Evolutionary conservation across 2,329 filamentous ascomycete genomes (phyloP), one percentile per base, ranked within the genome.

Genomic region (Penicillium occitanis): DNA sequence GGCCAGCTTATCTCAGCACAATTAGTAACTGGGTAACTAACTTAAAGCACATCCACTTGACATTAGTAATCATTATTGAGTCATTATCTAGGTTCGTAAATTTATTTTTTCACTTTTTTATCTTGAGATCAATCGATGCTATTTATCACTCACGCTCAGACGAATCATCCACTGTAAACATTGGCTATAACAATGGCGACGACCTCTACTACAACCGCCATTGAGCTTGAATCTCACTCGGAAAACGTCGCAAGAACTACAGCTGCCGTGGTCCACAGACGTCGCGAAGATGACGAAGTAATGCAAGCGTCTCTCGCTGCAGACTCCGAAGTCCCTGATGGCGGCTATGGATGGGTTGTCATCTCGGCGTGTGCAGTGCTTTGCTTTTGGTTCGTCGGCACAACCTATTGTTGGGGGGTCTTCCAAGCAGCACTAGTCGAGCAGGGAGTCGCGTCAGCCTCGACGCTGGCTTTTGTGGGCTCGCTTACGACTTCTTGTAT

Each of bases 301-400:
- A 76, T 84, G 68, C 76, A 80, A 57, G 80, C 80, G 1, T 85
- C 82, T 0, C 77, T 77, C 3, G 68, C 79, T 2, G 81, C 78
- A 5, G 83, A 85, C 71, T 78, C 80, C 0, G 69, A 78, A 33
- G 80, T 79, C 37, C 80, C 80, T 46, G 85, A 88, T 70, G 86
- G 86, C 48, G 86, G 86, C 25, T 88, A 87, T 77, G 86, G 86
- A 67, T 88, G 86, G 86, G 82, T 87, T 25, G 78, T 88, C 7
- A 83, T 88, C 28, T 75, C 74, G 2, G 79, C 78, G 37, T 86
- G 83, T 69, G 80, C 82, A 2, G 71, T 85, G 1, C 70, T 87
- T 11, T 80, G 83, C 1, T 88, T 85, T 78, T 87, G 84, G 85
- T 80, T 83, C 61, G 81, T 85, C 59, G 86, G 86, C 61, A 85